Base-by-base conservation (phyloP, 495 filamentous ascomycete genomes). In the Terfezia claveryi region DNA sequence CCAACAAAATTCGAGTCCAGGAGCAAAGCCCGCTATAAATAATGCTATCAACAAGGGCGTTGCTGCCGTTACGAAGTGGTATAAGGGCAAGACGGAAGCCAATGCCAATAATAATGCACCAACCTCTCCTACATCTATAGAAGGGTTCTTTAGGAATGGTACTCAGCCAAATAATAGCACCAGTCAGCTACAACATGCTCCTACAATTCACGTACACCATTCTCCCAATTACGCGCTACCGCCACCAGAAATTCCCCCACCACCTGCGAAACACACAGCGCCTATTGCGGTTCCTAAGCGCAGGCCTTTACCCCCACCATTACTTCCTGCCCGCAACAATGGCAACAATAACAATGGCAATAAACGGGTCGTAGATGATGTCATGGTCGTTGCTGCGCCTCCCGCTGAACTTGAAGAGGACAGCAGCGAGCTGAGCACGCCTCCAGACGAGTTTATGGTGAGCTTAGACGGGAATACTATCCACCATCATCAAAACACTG, bases 11-110 rank as follows among this genome's bases (percentile, higher is more conserved):
- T 2, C 2, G 12, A 20, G 14, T 20, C 12, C 12, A 14, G 41
- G 41, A 14, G 41, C 41, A 14, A 46, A 46, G 17, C 41, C 41
- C 12, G 8, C 41, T 20, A 46, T 46, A 14, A 46, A 46, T 20
- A 20, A 14, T 20, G 77, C 81, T 5, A 72, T 92, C 38, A 76
- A 80, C 0, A 80, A 80, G 49, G 85, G 80, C 4, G 83, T 85
- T 14, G 80, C 82, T 6, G 80, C 77, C 11, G 85, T 87, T 2
- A 88, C 82, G 65, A 86, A 83, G 67, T 95, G 87, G 88, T 55
- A 64, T 65, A 62, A 67, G 65, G 62, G 68, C 66, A 57, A 71
- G 70, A 58, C 59, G 54, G 37, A 37, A 64, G 54, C 50, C 57
- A 53, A 50, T 56, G 53, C 20, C 62, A 50, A 51, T 36, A 51